Evolutionary conservation across 78 protist species (phyloP).

Genomic region (Planoprotostelium fungivorum): DNA sequence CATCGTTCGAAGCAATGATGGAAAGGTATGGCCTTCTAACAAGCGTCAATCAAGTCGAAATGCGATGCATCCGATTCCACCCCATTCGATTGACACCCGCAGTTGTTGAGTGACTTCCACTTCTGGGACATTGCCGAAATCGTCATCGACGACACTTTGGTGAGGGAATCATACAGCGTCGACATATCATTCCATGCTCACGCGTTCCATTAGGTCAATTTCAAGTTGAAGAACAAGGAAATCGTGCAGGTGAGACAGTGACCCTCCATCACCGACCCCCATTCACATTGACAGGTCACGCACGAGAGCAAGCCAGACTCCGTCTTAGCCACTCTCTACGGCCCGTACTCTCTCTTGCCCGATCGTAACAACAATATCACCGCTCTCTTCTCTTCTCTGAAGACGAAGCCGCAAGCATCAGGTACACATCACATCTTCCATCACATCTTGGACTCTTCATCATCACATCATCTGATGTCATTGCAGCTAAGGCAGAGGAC

Average conservation of each 20-base stretch:
- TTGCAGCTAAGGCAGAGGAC: background rate
- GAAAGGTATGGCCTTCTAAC: too few relatives aligned
- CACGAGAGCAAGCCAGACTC: background rate
- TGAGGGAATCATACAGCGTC: too few relatives aligned
- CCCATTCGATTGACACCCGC: background rate
- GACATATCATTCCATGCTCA: background rate
- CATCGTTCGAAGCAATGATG: background rate
- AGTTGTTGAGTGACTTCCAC: background rate
- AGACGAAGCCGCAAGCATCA: background rate
- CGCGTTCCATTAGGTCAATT: background rate
- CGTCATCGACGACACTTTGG: background rate
- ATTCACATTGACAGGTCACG: background rate
- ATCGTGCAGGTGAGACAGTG: background rate
- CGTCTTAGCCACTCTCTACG: background rate
- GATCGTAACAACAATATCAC: background rate
- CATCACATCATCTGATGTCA: background rate
- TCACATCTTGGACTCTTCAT: background rate
- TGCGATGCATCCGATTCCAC: background rate
- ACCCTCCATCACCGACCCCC: background rate
- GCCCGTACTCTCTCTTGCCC: background rate
- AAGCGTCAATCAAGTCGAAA: too few relatives aligned
- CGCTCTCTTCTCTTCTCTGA: background rate
- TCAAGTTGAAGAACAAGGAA: background rate
- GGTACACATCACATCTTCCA: too few relatives aligned
- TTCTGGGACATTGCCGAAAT: background rate